Percentiles rank a stretch among this genome's conserved stretches.
Evolutionary conservation across 768 basidiomycete species (phyloP).

Genomic region (Calocera viscosa): DNA sequence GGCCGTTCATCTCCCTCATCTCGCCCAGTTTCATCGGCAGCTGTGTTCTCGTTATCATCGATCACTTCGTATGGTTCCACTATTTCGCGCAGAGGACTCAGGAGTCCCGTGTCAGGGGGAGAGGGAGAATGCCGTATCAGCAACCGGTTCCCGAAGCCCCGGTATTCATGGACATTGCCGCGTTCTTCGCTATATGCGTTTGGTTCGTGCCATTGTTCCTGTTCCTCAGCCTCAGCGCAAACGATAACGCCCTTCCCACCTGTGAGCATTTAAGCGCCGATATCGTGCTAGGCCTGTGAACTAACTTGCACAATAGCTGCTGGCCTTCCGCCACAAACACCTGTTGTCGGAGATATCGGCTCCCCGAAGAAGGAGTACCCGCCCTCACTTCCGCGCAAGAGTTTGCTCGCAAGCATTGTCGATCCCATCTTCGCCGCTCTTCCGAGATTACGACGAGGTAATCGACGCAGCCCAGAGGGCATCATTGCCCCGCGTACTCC

Average conservation of each 20-base stretch:
- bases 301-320: slow-evolving; percentile 8
- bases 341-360: background rate
- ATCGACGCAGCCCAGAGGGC: slow-evolving; percentile 46
- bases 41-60: slow-evolving; percentile 67
- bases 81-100: slow-evolving; percentile 68
- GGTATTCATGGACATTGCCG: slow-evolving; percentile 35
- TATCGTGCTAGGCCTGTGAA: background rate
- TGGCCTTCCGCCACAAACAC: slow-evolving; percentile 11
- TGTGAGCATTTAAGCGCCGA: background rate
- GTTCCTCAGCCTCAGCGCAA: slow-evolving; percentile 90
- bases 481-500: slow-evolving; percentile 41
- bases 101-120: slow-evolving; percentile 41
- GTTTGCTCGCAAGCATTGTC: slow-evolving; percentile 25
- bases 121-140: slow-evolving; percentile 24
- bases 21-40: slow-evolving; percentile 76
- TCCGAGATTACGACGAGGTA: slow-evolving; percentile 30
- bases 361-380: background rate
- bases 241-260: slow-evolving; percentile 85
- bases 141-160: slow-evolving; percentile 14
- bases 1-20: slow-evolving; percentile 88
- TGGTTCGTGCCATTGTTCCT: slow-evolving; percentile 70
- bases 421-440: slow-evolving; percentile 31
- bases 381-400: slow-evolving; percentile 10
- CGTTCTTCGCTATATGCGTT: slow-evolving; percentile 38
- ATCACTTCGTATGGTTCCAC: slow-evolving; percentile 97